A percentile compares a stretch with the other conserved stretches of the same genome.
Conservation (phyloP, 352 stramenopile genomes). For the Peronospora tabacina region DNA sequence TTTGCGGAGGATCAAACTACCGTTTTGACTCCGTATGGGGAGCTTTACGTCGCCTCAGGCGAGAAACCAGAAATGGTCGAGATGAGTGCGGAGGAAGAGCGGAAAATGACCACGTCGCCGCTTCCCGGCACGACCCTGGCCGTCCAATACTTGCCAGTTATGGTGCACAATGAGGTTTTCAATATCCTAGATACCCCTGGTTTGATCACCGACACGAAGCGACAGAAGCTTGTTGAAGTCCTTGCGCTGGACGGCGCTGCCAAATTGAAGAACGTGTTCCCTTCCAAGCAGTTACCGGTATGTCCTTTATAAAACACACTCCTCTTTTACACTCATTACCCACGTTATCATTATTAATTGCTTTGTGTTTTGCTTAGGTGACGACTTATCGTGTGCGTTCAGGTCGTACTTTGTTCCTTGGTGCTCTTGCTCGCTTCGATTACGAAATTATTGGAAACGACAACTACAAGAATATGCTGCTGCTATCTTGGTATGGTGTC, state of each 20-base stretch:
- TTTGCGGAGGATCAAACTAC: constrained; percentile 6
- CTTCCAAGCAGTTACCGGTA: constrained; percentile 65
- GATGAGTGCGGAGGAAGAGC: constrained; percentile 51
- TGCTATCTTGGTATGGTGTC: constrained; percentile 80
- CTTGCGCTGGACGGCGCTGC: constrained; percentile 55
- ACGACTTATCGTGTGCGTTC: constrained; percentile 61
- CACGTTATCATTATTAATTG: neutral
- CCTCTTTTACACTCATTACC: neutral
- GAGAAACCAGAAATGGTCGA: constrained; percentile 65
- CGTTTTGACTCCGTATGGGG: constrained; percentile 22
- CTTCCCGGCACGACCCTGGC: constrained; percentile 88
- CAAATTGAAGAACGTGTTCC: constrained; percentile 72
- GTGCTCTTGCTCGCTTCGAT: constrained; percentile 66
- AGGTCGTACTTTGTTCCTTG: constrained; percentile 71
- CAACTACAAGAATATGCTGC: constrained; percentile 47
- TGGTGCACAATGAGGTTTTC: constrained; percentile 72
- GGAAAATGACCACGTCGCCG: constrained; percentile 83
- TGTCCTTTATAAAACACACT: constrained; percentile 1
- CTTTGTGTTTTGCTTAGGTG: constrained; percentile 27
- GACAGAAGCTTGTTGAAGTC: constrained; percentile 73
- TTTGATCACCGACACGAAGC: constrained; percentile 67
- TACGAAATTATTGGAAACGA: constrained; percentile 43
- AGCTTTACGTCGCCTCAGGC: constrained; percentile 46
- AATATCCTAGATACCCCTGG: constrained; percentile 78
- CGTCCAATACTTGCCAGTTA: constrained; percentile 69